phyloP scores from a whole-genome alignment of 176 grass and related monocot species.

The Juncus inflexus region DNA sequence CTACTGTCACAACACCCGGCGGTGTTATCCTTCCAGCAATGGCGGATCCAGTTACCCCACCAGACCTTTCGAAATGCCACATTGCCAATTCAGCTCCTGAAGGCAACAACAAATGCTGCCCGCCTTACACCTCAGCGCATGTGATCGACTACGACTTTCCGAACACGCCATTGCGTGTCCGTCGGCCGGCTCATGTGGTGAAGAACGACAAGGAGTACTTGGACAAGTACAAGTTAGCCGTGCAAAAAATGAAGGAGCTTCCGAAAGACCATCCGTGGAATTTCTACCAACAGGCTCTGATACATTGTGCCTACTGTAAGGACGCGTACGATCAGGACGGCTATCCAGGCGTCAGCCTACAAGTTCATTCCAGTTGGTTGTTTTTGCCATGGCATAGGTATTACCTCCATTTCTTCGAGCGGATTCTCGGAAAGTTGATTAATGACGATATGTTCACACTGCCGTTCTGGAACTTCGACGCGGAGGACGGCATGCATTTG shows the following conservation, averaged over 20 bases:
- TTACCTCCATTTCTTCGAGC: conserved; percentile 65
- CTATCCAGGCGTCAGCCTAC: conserved; percentile 1
- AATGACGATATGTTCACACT: conserved; percentile 38
- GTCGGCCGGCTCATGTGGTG: conserved; percentile 24
- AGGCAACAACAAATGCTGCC: conserved; percentile 7
- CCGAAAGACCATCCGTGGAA: conserved; percentile 28
- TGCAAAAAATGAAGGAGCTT: conserved; percentile 48
- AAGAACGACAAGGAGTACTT: conserved; percentile 37
- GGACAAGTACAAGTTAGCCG: conserved; percentile 39
- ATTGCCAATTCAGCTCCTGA: neutral
- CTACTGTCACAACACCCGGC: neutral
- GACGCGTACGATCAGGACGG: conserved; percentile 38
- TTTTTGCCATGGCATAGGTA: conserved; percentile 62
- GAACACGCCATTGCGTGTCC: conserved; percentile 24
- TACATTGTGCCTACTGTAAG: conserved; percentile 76
- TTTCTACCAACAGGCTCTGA: conserved; percentile 53
- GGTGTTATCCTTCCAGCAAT: conserved; percentile 22
- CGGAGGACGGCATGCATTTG: conserved; percentile 47
- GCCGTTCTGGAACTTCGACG: conserved; percentile 52
- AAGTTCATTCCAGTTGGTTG: conserved; percentile 57
- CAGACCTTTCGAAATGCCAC: conserved; percentile 30
- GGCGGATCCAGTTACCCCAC: conserved; percentile 16
- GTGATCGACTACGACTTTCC: conserved; percentile 22
- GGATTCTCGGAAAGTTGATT: conserved; percentile 51
- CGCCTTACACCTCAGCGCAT: neutral